Base-by-base conservation (phyloP, 345 rosid genomes). In the Pelargonium nanum region DNA sequence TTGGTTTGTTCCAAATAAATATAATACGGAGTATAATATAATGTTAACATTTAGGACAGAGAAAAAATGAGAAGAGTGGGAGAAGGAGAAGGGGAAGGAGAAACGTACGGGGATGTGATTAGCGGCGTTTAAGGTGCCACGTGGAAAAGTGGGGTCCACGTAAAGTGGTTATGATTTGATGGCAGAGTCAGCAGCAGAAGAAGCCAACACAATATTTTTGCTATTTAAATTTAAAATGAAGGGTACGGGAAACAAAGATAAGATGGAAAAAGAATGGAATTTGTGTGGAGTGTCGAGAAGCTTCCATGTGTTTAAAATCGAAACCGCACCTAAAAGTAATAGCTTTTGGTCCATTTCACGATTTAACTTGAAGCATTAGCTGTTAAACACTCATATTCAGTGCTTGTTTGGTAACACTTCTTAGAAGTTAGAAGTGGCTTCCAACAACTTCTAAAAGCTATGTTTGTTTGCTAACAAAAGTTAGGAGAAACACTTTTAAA, bases 121-220 rank as follows among this genome's bases (percentile, higher is more conserved):
- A 44, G 55, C 34, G 84, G 69, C 77, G 60, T 65, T 58, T 25
- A 68, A 24, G 72, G 12, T 19, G 77, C 68, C 89, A 89, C 84
- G 81, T 83, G 81, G 69, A 24, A 0, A 25, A 22, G 59, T 68
- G 15, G 74, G 71, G 7, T 75, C 78, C 64, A 67, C 70, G 26
- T 30, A 13, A 69, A 26, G 45, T 22, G 4, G 20, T 19, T 52
- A 6, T 19, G 22, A 52, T 52, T 52, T 52, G 55, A 52, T 6
- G 53, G 20, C 20, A n/a, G 20, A 12, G 53, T 6, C 3, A 48
- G n/a, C 4, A 28, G 34, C 4, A 28, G 34, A 28, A 28, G 34
- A 30, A 30, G 40, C 6, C 40, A 30, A 30, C 40, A 12, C 40
- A 30, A 5, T 30, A 30, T 30, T 6, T 30, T 30, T 30, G 9